These are phyloP conservation scores for Brasilioporus rufonigricans DNA, from an alignment of 768 basidiomycete genomes.

Conservation along the genomic window DNA sequence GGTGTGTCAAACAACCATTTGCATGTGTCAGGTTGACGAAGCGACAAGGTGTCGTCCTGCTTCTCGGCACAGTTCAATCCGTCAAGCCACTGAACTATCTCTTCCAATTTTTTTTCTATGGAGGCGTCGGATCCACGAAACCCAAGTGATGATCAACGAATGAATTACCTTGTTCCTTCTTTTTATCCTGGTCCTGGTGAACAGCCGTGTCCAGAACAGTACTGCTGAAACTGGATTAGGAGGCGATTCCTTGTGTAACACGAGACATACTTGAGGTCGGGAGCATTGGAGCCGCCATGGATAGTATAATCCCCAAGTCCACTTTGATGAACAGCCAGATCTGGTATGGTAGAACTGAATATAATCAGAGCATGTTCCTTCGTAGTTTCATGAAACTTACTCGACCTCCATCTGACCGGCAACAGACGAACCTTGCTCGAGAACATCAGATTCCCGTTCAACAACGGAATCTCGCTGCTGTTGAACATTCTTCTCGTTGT, in stretches of 20 bases:
- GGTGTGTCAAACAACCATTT: not conserved
- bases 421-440: not conserved
- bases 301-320: too few relatives aligned
- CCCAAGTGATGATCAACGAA: too few relatives aligned
- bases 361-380: not conserved
- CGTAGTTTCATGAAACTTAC: not conserved
- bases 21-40: not conserved
- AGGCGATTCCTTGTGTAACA: too few relatives aligned
- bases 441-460: too few relatives aligned
- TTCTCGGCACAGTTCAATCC: not conserved
- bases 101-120: not conserved
- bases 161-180: too few relatives aligned
- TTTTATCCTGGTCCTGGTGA: too few relatives aligned
- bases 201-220: too few relatives aligned
- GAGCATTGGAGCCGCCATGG: too few relatives aligned
- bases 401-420: too few relatives aligned
- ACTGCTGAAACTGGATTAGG: too few relatives aligned
- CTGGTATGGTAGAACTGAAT: not conserved
- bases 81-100: not conserved
- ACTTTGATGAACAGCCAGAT: not conserved
- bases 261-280: too few relatives aligned
- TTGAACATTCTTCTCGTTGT: not conserved
- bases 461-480: not conserved
- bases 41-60: not conserved
- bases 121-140: not conserved